These are phyloP conservation scores for Geotrichum europaeum DNA, from an alignment of 1,139 yeast species.

Conservation along the genomic window DNA sequence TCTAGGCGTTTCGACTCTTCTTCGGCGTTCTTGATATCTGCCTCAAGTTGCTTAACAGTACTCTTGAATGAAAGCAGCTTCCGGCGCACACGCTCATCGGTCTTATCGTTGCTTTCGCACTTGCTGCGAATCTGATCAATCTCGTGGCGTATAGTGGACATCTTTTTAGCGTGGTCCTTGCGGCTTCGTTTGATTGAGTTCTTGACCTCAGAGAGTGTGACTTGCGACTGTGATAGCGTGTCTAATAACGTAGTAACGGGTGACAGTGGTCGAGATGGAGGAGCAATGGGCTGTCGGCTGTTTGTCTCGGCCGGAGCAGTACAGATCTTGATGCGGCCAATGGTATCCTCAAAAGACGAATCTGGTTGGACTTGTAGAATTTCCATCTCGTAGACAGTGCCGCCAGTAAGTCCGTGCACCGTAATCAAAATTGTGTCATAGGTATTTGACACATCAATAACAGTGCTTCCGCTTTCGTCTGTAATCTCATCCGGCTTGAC, in stretches of 20 bases:
- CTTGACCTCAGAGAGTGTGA: constrained; percentile 33
- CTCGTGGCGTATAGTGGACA: constrained; percentile 32
- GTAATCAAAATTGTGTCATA: constrained; percentile 13
- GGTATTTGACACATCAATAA: constrained; percentile 2
- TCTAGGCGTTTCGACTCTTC: constrained; percentile 21
- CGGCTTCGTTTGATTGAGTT: constrained; percentile 30
- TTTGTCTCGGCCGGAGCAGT: constrained; percentile 15
- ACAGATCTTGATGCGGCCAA: constrained; percentile 21
- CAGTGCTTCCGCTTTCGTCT: constrained; percentile 12
- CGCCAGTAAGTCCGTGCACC: constrained; percentile 31
- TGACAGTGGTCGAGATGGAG: constrained; percentile 32
- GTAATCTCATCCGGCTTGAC: constrained; percentile 8
- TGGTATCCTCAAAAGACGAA: constrained; percentile 10
- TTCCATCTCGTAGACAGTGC: constrained; percentile 34
- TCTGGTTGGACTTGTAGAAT: constrained; percentile 20
- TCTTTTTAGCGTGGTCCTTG: constrained; percentile 34
- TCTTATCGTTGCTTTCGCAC: constrained; percentile 32
- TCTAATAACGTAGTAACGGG: constrained; percentile 36
- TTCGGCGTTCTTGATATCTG: constrained; percentile 27
- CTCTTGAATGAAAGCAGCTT: constrained; percentile 33
- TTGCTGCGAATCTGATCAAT: constrained; percentile 31
- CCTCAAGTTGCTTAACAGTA: constrained; percentile 32
- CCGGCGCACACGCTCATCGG: constrained; percentile 33
- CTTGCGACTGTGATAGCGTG: constrained; percentile 33
- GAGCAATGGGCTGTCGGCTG: constrained; percentile 12